These are phyloP conservation scores for Camillea tinctor DNA, from an alignment of 2,329 filamentous ascomycete species.

Conservation along the genomic window DNA sequence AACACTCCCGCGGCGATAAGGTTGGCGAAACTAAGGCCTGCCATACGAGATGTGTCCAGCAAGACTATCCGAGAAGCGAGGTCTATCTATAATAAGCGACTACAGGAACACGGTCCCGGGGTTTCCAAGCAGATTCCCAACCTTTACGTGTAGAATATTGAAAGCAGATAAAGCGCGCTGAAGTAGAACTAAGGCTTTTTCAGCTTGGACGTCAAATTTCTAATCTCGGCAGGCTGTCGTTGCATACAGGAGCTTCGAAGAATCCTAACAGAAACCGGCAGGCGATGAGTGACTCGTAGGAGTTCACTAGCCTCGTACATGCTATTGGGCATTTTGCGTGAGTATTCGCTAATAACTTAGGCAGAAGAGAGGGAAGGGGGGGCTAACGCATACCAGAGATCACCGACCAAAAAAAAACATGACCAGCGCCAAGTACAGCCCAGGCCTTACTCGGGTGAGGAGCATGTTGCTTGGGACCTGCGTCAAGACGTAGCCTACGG, in stretches of 20 bases:
- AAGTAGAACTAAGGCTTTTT: conserved; percentile 35
- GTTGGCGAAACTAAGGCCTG: conserved; percentile 7
- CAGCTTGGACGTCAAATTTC: background rate
- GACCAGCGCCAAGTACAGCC: conserved; percentile 41
- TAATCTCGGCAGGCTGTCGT: background rate
- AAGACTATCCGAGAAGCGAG: conserved; percentile 21
- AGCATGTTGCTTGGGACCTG: conserved; percentile 44
- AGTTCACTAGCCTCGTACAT: conserved; percentile 37
- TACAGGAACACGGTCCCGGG: background rate
- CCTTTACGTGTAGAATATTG: conserved; percentile 47
- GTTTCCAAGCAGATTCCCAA: background rate
- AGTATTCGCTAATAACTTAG: background rate
- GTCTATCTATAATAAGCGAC: conserved; percentile 18
- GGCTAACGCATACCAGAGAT: conserved; percentile 29
- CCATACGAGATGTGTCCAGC: conserved; percentile 6
- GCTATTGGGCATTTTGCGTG: conserved; percentile 10
- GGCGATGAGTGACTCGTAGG: conserved; percentile 34
- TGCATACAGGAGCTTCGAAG: conserved; percentile 36
- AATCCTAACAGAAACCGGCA: conserved; percentile 41
- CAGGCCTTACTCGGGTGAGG: conserved; percentile 40
- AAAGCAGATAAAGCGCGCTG: conserved; percentile 43
- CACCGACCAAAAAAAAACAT: conserved; percentile 42
- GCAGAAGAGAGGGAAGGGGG: too few species aligned
- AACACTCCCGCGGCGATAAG: conserved; percentile 15
- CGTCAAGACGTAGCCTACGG: conserved; percentile 41